phyloP scores from a whole-genome alignment of 805 yeast species.

The Ogataea degrootiae region DNA sequence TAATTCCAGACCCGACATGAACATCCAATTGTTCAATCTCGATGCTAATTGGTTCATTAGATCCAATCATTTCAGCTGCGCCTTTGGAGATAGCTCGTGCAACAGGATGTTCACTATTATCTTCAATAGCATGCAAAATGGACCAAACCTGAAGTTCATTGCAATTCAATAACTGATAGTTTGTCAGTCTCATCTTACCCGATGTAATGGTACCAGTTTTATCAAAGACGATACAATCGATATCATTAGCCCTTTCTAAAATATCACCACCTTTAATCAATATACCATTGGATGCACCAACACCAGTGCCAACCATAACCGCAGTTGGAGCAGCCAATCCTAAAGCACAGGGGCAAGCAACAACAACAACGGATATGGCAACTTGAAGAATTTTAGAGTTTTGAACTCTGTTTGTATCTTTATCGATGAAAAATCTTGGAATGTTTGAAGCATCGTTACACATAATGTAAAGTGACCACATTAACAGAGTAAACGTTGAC shows the following conservation, averaged over 20 bases:
- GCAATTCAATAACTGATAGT: constrained; percentile 16
- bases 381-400: constrained; percentile 47
- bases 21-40: constrained; percentile 33
- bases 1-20: constrained; percentile 43
- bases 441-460: constrained; percentile 7
- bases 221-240: constrained; percentile 75
- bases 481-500: constrained; percentile 58
- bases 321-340: constrained; percentile 96
- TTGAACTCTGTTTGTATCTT: constrained; percentile 14
- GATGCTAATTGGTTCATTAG: constrained; percentile 4
- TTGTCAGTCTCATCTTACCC: constrained; percentile 60
- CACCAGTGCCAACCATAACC: constrained; percentile 97
- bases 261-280: constrained; percentile 91
- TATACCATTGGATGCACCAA: constrained; percentile 87
- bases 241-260: constrained; percentile 64
- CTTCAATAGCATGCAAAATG: constrained; percentile 55
- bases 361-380: constrained; percentile 89
- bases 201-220: constrained; percentile 94
- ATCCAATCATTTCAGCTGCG: constrained; percentile 9
- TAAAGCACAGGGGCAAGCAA: constrained; percentile 89
- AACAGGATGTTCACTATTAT: constrained; percentile 80
- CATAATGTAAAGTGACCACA: constrained; percentile 47
- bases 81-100: constrained; percentile 61
- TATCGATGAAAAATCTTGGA: constrained; percentile 26
- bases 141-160: constrained; percentile 40